These are phyloP conservation scores for Mollisiaceae sp. DNA, from an alignment of 2,329 filamentous ascomycete species.

Conservation along the genomic window DNA sequence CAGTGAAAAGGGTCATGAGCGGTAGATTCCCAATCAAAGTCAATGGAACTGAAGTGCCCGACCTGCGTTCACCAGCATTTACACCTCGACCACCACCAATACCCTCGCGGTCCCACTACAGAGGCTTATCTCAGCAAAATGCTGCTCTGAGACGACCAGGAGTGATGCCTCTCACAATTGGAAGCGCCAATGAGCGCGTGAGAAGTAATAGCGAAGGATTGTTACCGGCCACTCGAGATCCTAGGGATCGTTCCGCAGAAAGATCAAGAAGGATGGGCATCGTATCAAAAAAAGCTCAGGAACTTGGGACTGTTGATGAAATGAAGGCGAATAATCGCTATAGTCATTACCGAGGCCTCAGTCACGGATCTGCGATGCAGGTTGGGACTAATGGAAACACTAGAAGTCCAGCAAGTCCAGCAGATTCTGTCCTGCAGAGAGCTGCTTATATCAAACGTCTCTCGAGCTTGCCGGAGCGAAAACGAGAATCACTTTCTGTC, in stretches of 20 bases:
- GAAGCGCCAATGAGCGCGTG: constrained; percentile 70
- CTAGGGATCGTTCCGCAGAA: constrained; percentile 51
- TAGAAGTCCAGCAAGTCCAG: constrained; percentile 62
- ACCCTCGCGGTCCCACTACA: constrained; percentile 80
- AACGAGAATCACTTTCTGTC: constrained; percentile 63
- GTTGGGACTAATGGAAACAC: constrained; percentile 42
- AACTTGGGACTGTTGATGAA: constrained; percentile 67
- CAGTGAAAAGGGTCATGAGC: constrained; percentile 65
- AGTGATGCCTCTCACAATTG: constrained; percentile 72
- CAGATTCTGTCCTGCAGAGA: constrained; percentile 60
- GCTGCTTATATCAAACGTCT: constrained; percentile 66
- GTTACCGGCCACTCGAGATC: constrained; percentile 49
- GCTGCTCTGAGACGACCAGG: constrained; percentile 68
- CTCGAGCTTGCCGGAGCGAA: constrained; percentile 65
- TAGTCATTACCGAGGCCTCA: constrained; percentile 69
- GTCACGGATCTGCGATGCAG: constrained; percentile 72
- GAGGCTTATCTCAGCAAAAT: constrained; percentile 73
- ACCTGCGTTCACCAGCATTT: constrained; percentile 70
- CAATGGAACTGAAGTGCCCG: constrained; percentile 72
- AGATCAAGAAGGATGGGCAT: constrained; percentile 68
- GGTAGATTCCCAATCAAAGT: constrained; percentile 74
- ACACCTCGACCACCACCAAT: constrained; percentile 78
- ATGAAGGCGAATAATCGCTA: constrained; percentile 62
- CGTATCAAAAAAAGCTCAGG: constrained; percentile 62
- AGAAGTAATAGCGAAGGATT: constrained; percentile 70